These are phyloP conservation scores for Albizia julibrissin DNA, from an alignment of 306 rosid species.

Conservation along the genomic window DNA sequence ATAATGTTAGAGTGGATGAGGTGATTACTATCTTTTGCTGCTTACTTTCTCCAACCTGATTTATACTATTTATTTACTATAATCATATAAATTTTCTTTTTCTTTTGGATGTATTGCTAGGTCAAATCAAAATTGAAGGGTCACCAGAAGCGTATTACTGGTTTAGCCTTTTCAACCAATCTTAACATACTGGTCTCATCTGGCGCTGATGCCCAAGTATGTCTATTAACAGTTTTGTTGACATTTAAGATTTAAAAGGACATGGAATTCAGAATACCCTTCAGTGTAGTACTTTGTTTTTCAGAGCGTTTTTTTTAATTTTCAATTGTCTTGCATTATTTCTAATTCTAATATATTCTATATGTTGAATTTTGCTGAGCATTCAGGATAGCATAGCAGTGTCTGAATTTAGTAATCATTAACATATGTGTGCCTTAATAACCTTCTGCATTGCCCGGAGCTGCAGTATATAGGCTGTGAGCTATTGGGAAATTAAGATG, in stretches of 20 bases:
- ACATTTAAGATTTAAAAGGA: slow-evolving; percentile 20
- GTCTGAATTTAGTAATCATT: neutral
- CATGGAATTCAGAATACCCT: slow-evolving; percentile 17
- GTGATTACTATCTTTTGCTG: slow-evolving; percentile 41
- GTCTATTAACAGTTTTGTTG: slow-evolving; percentile 30
- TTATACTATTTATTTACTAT: slow-evolving; percentile 2
- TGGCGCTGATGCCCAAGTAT: slow-evolving; percentile 88
- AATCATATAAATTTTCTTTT: neutral
- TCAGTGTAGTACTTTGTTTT: slow-evolving; percentile 13
- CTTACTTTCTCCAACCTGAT: neutral
- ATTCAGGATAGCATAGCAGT: neutral
- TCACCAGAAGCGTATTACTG: slow-evolving; percentile 78
- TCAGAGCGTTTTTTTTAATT: neutral
- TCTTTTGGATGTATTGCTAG: slow-evolving; percentile 41
- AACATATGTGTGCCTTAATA: neutral
- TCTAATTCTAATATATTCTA: neutral
- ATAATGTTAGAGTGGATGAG: slow-evolving; percentile 74
- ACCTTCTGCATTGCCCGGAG: neutral
- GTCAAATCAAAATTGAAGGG: slow-evolving; percentile 82
- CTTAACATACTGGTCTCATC: slow-evolving; percentile 81
- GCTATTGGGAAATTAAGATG: too few species aligned
- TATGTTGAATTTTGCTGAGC: neutral
- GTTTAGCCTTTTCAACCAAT: slow-evolving; percentile 82
- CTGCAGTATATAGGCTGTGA: too few species aligned
- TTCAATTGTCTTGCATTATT: slow-evolving; percentile 1